These are phyloP conservation scores for Stellera chamaejasme DNA, from an alignment of 345 rosid species.

Conservation along the genomic window DNA sequence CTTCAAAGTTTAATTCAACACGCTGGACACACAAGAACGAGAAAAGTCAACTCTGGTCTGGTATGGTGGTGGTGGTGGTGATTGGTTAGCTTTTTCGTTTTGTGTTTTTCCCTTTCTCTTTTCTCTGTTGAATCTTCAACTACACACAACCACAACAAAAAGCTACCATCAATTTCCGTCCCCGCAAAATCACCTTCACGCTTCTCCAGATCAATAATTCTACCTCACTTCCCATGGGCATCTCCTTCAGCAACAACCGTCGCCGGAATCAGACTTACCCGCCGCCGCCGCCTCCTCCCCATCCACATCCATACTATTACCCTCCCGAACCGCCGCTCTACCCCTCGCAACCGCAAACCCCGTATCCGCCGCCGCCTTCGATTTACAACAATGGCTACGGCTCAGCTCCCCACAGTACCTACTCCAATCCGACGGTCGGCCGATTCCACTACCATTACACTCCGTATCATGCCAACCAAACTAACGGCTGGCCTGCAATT, in stretches of 20 bases:
- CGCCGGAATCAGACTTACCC: slow-evolving; percentile 43
- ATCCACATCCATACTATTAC: slow-evolving; percentile 21
- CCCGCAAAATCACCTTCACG: too few species aligned
- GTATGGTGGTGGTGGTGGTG: too few species aligned
- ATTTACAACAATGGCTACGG: slow-evolving; percentile 24
- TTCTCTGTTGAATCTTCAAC: background rate
- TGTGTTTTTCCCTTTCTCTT: slow-evolving; percentile 1
- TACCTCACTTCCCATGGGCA: slow-evolving; percentile 34
- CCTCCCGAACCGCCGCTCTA: slow-evolving; percentile 21
- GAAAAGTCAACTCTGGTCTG: too few species aligned
- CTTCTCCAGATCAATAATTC: background rate
- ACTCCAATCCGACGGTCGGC: slow-evolving; percentile 32
- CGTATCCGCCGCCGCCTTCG: slow-evolving; percentile 30
- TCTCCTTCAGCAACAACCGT: slow-evolving; percentile 57
- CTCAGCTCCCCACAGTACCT: slow-evolving; percentile 28
- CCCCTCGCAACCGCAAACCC: slow-evolving; percentile 22
- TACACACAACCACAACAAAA: background rate
- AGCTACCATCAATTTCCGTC: background rate
- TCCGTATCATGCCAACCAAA: slow-evolving; percentile 44
- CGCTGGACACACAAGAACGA: too few species aligned
- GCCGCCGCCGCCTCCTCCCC: slow-evolving; percentile 33
- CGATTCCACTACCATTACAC: slow-evolving; percentile 36
- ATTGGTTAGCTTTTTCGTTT: too few species aligned
- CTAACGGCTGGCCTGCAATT: slow-evolving; percentile 36
- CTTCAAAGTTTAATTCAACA: too few species aligned